Base-by-base conservation (phyloP, 768 basidiomycete genomes). In the Suillus hirtellus region DNA sequence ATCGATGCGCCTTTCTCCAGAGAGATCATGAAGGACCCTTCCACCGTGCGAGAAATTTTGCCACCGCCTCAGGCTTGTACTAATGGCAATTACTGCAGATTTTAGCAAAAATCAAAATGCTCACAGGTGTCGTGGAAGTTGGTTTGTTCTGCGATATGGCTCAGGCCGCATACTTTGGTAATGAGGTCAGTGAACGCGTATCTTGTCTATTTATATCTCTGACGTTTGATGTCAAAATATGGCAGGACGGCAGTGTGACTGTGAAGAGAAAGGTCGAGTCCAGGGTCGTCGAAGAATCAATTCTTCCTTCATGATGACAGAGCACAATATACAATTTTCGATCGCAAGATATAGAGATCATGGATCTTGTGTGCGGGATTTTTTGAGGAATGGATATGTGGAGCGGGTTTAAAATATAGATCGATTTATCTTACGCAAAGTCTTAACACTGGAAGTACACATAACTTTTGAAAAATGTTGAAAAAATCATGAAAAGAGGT, bases 81-180 rank as follows among this genome's bases (percentile, higher is more conserved):
- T 66, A 37, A 60, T 34, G 0, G 34, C 10, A 10, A 27, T 21
- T 70, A 47, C 35, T 60, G 9, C 71, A 96, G 92, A 81, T 98
- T 19, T 78, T 96, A 78, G 75, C 80, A 17, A 81, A 83, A 64
- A 90, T 99, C 71, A 99, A 98, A 81, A 86, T 96, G 84, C 82
- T 99, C 64, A 99, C 96, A 3, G 97, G 97, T 53, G 94, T 98
- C 27, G 93, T 99, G n/a, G 97, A 99, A 75, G 97, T 98, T 40
- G 97, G 97, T 1, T 76, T 99, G n/a, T 99, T 99, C 79, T 95
- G 93, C 72, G 81, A 87, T 60, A 89, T 97, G 83, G 95, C 92
- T 5, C 86, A 89, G 72, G 95, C 95, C 0, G 96, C 96, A n/a
- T 99, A 98, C 80, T 99, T 99, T 75, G 93, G 93, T 21, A 95